Conservation (phyloP, 2,329 filamentous ascomycete genomes). For the Cordyceps farinosa region DNA sequence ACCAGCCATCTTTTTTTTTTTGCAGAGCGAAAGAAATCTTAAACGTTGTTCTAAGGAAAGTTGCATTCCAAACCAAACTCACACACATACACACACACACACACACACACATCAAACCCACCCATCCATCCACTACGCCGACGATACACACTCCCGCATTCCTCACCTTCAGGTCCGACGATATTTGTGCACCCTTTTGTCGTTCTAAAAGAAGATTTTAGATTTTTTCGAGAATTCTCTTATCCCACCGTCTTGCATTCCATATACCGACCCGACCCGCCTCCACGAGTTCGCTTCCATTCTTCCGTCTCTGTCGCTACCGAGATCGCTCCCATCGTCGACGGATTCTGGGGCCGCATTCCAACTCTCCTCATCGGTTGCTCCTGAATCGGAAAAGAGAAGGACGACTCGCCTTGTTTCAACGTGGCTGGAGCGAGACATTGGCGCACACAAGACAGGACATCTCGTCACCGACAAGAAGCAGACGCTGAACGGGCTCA, state of each 20-base stretch:
- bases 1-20: constrained; percentile 17
- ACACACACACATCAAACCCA: neutral
- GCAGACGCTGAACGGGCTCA: neutral
- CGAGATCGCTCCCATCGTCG: neutral
- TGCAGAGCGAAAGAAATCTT: too few species aligned
- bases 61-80: constrained; percentile 16
- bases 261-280: neutral
- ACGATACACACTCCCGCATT: neutral
- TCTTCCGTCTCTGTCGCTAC: neutral
- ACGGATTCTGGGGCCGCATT: constrained; percentile 9
- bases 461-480: neutral
- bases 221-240: neutral
- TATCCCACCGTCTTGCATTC: neutral
- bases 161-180: neutral
- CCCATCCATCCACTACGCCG: neutral
- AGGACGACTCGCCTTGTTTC: neutral
- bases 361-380: neutral
- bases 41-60: constrained; percentile 11
- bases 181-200: neutral
- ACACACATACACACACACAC: constrained; percentile 3
- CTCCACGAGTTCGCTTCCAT: neutral
- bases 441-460: neutral
- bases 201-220: constrained; percentile 10
- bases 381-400: neutral
- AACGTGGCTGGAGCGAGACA: neutral